Evolutionary conservation across 2,329 filamentous ascomycete species (phyloP).

Genomic region (Beauveria rudraprayagi): DNA sequence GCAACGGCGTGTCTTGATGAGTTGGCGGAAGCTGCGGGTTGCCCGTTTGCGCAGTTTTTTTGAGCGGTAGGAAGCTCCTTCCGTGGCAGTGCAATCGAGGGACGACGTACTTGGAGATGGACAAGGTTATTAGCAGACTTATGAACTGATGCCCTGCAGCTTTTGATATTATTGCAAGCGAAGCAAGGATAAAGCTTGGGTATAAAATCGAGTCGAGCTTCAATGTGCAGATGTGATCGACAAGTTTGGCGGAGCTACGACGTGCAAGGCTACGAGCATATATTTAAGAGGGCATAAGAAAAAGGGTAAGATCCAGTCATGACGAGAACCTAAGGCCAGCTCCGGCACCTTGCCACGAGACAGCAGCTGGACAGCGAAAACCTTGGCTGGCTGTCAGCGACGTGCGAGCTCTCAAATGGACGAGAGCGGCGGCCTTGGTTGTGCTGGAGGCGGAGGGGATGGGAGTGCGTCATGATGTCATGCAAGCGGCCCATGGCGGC

Average conservation of each 20-base stretch:
- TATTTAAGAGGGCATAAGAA: background rate
- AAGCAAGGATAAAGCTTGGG: background rate
- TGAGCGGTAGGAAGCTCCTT: background rate
- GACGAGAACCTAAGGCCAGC: constrained; percentile 1
- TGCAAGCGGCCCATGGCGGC: constrained; percentile 11
- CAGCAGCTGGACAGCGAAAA: background rate
- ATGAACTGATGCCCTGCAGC: background rate
- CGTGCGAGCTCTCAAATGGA: background rate
- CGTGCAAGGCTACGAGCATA: constrained; percentile 4
- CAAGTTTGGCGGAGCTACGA: constrained; percentile 2
- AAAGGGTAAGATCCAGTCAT: background rate
- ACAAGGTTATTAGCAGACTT: background rate
- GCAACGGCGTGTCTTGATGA: background rate
- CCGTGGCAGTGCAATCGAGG: background rate
- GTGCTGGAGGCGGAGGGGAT: constrained; percentile 14
- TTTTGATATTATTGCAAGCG: background rate
- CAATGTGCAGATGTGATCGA: constrained; percentile 11
- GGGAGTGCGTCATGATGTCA: constrained; percentile 30
- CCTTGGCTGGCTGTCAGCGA: background rate
- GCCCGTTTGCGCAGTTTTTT: background rate
- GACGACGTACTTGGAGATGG: background rate
- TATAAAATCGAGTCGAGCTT: background rate
- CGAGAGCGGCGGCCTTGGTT: background rate
- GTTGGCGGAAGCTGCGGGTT: constrained; percentile 4
- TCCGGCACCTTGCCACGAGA: background rate